Base-by-base conservation (phyloP, 1,284 basidiomycete species). In the Ustilago tritici region DNA sequence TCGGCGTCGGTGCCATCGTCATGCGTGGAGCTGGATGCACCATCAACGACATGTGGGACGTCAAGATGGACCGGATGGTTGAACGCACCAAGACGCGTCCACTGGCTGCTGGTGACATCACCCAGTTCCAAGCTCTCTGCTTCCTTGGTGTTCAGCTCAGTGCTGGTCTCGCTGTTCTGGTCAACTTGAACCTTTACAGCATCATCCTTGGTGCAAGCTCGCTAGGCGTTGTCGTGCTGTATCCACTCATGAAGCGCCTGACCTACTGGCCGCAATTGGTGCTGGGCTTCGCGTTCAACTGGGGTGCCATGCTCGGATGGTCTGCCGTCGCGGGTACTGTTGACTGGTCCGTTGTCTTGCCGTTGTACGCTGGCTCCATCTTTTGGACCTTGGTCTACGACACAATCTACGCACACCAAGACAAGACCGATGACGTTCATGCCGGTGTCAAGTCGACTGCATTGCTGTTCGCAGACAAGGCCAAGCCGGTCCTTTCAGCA, bases 31-130 rank as follows among this genome's bases (percentile, higher is more conserved):
- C 97, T 7, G 97, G 97, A 6, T 99, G 97, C 86, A 98, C 95
- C 0, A 97, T 99, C 83, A 99, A 99, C 85, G 97, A 99, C 85
- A 92, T 99, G 91, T 99, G 97, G 95, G 97, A 99, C 89, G 90
- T 75, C 91, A 93, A 79, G 90, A 76, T 98, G 66, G 97, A 99
- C 88, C 92, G 91, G 82, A 91, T 92, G 64, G 97, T 99, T 57
- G 91, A 89, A 74, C 88, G 92, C 58, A 93, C 92, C 6, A 90
- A 90, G 78, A 86, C 87, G 4, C 87, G 92, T 40, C 92, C 92
- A 0, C 86, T 99, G 35, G 95, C 97, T 4, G 89, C 90, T 47
- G 95, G 95, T 0, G 93, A 93, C 68, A 89, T 99, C 50, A 92
- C 91, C 0, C 90, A 90, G 17, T 88, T 89, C 17, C 92, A 94